Evolutionary conservation across 2,329 filamentous ascomycete species (phyloP).

Genomic region (Neonectria punicea): DNA sequence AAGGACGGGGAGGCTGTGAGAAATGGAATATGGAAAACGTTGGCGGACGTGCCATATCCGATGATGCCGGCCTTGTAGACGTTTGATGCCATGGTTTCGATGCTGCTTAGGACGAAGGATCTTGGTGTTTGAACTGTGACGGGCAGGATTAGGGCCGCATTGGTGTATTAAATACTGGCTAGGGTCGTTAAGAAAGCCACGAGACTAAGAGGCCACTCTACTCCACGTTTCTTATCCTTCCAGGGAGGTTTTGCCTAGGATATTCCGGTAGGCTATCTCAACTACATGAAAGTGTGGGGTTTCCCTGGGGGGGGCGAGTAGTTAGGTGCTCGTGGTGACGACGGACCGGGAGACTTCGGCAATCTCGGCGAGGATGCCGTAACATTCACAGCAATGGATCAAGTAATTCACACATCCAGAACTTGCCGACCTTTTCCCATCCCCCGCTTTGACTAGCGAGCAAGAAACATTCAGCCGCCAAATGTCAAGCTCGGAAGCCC

Average conservation of each 20-base stretch:
- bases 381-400: background rate
- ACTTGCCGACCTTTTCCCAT: too few species aligned
- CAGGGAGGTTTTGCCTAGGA: background rate
- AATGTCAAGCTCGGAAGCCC: background rate
- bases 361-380: slow-evolving; percentile 7
- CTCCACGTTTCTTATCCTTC: background rate
- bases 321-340: background rate
- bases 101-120: background rate
- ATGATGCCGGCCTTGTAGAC: background rate
- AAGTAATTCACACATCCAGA: too few species aligned
- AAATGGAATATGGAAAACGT: slow-evolving; percentile 4
- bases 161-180: background rate
- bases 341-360: background rate
- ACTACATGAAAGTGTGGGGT: background rate
- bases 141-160: too few species aligned
- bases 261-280: background rate
- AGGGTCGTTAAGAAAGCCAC: background rate
- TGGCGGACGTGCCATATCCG: background rate
- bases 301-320: background rate
- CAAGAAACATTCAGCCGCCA: too few species aligned
- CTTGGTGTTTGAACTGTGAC: background rate
- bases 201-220: background rate
- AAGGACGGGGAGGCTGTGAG: background rate
- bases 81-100: background rate
- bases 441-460: too few species aligned